These are phyloP conservation scores for Mycena chlorophos DNA, from an alignment of 768 basidiomycete species.

Conservation along the genomic window DNA sequence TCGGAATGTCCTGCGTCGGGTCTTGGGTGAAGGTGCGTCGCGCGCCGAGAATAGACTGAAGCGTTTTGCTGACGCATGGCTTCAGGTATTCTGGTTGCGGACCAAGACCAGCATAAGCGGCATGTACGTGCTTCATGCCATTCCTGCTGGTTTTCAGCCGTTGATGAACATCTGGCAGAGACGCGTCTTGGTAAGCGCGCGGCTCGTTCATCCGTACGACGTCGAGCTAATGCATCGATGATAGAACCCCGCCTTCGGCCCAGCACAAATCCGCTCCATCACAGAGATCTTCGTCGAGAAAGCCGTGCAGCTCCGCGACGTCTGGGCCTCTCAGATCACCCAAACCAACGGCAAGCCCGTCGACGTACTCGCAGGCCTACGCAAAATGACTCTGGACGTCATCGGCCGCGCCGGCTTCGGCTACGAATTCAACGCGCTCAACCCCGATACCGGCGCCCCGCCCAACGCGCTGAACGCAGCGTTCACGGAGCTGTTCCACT, in stretches of 20 bases:
- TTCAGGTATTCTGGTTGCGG: slow-evolving; percentile 3
- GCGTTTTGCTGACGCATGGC: not conserved
- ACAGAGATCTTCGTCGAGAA: slow-evolving; percentile 39
- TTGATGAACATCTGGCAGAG: not conserved
- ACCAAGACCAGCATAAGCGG: slow-evolving; percentile 5
- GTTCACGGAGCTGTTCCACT: slow-evolving; percentile 31
- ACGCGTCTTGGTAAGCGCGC: slow-evolving; percentile 1
- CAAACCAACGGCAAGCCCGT: slow-evolving; percentile 19
- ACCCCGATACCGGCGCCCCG: slow-evolving; percentile 1
- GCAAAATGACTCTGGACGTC: slow-evolving; percentile 38
- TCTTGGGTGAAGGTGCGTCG: not conserved
- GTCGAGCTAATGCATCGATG: not conserved
- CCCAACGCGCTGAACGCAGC: slow-evolving; percentile 33
- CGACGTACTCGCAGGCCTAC: slow-evolving; percentile 35
- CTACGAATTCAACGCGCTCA: slow-evolving; percentile 36
- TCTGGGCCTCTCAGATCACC: slow-evolving; percentile 29
- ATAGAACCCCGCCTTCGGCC: not conserved
- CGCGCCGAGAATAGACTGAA: not conserved
- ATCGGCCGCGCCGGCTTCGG: slow-evolving; percentile 45
- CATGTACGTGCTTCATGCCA: slow-evolving; percentile 2
- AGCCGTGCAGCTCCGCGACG: slow-evolving; percentile 35
- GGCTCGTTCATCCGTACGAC: not conserved
- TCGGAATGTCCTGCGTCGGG: not conserved
- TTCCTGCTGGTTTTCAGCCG: not conserved
- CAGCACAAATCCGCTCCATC: slow-evolving; percentile 39